These are phyloP conservation scores for Spergularia azorica DNA, from an alignment of 179 eudicot genomes.

Conservation along the genomic window DNA sequence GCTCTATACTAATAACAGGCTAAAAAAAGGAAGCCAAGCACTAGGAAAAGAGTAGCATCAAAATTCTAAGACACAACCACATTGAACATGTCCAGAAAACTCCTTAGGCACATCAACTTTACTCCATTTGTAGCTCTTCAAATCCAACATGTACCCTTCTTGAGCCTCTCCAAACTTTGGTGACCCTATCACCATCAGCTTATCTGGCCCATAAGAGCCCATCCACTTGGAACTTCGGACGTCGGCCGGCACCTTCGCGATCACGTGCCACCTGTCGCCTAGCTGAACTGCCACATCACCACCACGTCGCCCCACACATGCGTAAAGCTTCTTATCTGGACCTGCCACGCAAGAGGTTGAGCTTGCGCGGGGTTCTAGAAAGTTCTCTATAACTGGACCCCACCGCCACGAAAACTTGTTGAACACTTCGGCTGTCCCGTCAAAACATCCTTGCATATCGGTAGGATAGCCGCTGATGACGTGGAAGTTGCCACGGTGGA, in stretches of 20 bases:
- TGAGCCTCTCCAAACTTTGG: slow-evolving; percentile 39
- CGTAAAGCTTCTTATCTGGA: slow-evolving; percentile 27
- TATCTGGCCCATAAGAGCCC: slow-evolving; percentile 32
- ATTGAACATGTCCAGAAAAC: slow-evolving; percentile 58
- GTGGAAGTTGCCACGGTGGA: slow-evolving; percentile 51
- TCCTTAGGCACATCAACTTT: slow-evolving; percentile 36
- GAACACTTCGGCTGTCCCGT: slow-evolving; percentile 43
- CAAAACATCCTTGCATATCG: slow-evolving; percentile 53
- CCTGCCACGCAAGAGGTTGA: slow-evolving; percentile 37
- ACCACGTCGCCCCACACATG: slow-evolving; percentile 20
- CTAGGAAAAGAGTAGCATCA: slow-evolving; percentile 19
- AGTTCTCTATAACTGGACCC: slow-evolving; percentile 41
- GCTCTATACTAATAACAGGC: neutral
- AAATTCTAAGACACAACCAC: slow-evolving; percentile 58
- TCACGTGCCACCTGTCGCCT: slow-evolving; percentile 39
- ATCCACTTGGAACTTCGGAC: slow-evolving; percentile 33
- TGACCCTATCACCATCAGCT: slow-evolving; percentile 47
- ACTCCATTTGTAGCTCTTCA: slow-evolving; percentile 44
- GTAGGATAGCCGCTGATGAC: slow-evolving; percentile 73
- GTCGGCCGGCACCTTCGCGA: slow-evolving; percentile 38
- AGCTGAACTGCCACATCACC: slow-evolving; percentile 27
- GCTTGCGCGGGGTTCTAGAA: slow-evolving; percentile 25
- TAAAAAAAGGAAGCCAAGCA: neutral
- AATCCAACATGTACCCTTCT: slow-evolving; percentile 40
- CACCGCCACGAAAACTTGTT: slow-evolving; percentile 48